phyloP scores from a whole-genome alignment of 805 yeast genomes.

The Cyberlindnera japonica region DNA sequence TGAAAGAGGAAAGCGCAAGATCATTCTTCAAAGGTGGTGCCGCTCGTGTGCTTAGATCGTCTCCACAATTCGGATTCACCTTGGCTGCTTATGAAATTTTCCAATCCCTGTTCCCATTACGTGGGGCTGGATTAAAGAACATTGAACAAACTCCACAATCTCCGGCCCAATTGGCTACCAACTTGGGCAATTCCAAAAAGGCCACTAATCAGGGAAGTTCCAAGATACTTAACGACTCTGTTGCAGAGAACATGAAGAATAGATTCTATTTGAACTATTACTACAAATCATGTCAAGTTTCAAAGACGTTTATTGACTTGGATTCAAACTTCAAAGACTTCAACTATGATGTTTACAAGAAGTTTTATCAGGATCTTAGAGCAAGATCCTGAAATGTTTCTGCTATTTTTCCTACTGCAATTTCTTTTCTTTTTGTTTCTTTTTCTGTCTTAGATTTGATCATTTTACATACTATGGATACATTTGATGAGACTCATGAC shows the following conservation, averaged over 20 bases:
- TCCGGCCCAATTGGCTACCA: conserved; percentile 14
- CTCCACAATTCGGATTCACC: conserved; percentile 97
- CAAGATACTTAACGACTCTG: conserved; percentile 20
- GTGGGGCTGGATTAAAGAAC: conserved; percentile 26
- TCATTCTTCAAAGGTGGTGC: conserved; percentile 96
- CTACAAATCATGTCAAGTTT: conserved; percentile 57
- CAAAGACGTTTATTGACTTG: conserved; percentile 58
- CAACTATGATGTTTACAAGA: conserved; percentile 43
- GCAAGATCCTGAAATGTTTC: background rate
- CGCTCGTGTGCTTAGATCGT: conserved; percentile 90
- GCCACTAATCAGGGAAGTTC: conserved; percentile 5
- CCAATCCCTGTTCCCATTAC: conserved; percentile 71
- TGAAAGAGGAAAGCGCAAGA: conserved; percentile 74
- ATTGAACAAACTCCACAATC: conserved; percentile 23
- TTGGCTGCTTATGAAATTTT: conserved; percentile 94
- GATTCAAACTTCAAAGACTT: conserved; percentile 60
- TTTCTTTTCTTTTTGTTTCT: background rate
- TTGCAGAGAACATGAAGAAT: conserved; percentile 16
- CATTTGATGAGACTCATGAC: conserved; percentile 1
- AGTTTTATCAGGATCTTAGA: conserved; percentile 32
- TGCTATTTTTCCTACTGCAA: background rate
- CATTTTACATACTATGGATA: background rate
- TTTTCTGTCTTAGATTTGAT: background rate
- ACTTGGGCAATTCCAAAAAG: conserved; percentile 8
- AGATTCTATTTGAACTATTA: conserved; percentile 37